A percentile compares a stretch with the other conserved stretches of the same genome.
Conservation (phyloP, 2,329 filamentous ascomycete genomes). For the Arthrobotrys conoides region DNA sequence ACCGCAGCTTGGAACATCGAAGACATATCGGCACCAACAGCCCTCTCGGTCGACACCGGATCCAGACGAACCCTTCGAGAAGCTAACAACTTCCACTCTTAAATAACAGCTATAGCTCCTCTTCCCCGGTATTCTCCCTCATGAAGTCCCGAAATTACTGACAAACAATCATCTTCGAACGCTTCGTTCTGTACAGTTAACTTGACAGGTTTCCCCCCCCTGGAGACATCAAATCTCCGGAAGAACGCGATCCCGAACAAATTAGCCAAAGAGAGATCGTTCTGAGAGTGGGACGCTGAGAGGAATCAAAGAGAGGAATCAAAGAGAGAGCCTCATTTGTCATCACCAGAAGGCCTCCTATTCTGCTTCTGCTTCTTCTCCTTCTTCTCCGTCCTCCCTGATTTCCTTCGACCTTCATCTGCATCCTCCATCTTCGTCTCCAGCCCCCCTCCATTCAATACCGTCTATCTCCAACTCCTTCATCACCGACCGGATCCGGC, state of each 20-base stretch:
- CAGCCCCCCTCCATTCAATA: not conserved
- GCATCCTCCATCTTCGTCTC: conserved; percentile 23
- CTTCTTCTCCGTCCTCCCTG: not conserved
- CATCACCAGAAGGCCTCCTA: conserved; percentile 41
- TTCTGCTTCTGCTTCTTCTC: not conserved
- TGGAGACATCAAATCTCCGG: conserved; percentile 59
- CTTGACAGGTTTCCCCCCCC: conserved; percentile 23
- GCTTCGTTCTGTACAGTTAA: conserved; percentile 27
- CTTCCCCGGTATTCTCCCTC: conserved; percentile 30
- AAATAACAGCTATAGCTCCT: conserved; percentile 52
- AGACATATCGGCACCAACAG: conserved; percentile 60
- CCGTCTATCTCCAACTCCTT: conserved; percentile 21
- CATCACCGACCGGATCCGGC: conserved; percentile 32
- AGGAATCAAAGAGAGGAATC: not conserved
- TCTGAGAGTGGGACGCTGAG: conserved; percentile 7
- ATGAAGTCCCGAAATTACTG: conserved; percentile 31
- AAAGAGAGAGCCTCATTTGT: conserved; percentile 43
- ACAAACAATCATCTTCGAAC: conserved; percentile 43
- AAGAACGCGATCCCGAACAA: conserved; percentile 59
- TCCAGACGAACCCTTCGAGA: conserved; percentile 43
- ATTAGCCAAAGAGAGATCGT: conserved; percentile 47
- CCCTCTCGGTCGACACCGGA: conserved; percentile 56
- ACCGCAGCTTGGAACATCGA: conserved; percentile 29
- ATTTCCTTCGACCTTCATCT: not conserved
- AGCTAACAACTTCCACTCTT: conserved; percentile 47